These are phyloP conservation scores for Luffa acutangula DNA, from an alignment of 306 rosid genomes.

Conservation along the genomic window DNA sequence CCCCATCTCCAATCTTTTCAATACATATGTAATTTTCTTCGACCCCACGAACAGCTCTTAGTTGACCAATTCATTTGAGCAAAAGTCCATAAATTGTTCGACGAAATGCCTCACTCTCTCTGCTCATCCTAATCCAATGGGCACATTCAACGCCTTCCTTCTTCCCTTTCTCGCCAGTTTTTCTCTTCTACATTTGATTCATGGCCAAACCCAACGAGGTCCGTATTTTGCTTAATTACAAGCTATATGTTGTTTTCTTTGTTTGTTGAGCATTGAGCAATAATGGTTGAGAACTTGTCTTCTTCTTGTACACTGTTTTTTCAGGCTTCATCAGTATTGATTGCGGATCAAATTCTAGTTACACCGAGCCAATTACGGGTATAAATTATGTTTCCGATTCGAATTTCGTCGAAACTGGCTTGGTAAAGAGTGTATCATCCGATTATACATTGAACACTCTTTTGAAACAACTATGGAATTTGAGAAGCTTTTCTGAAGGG, in stretches of 20 bases:
- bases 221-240: neutral
- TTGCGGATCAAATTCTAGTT: neutral
- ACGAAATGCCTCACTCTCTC: neutral
- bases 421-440: neutral
- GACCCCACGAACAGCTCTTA: no score
- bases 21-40: neutral
- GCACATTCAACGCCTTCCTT: neutral
- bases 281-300: neutral
- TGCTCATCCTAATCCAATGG: neutral
- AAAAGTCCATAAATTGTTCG: neutral
- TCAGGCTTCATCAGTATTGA: slow-evolving; percentile 1
- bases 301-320: neutral
- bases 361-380: neutral
- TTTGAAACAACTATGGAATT: neutral
- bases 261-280: no score
- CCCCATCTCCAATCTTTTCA: neutral
- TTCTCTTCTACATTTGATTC: slow-evolving; percentile 10
- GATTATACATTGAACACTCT: neutral
- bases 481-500: neutral
- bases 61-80: neutral
- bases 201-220: slow-evolving; percentile 20
- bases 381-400: neutral
- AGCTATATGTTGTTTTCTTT: neutral
- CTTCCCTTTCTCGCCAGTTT: slow-evolving; percentile 2
- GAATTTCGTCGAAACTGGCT: neutral